Conservation (phyloP, 345 rosid genomes). For the Eucalyptus marginata region DNA sequence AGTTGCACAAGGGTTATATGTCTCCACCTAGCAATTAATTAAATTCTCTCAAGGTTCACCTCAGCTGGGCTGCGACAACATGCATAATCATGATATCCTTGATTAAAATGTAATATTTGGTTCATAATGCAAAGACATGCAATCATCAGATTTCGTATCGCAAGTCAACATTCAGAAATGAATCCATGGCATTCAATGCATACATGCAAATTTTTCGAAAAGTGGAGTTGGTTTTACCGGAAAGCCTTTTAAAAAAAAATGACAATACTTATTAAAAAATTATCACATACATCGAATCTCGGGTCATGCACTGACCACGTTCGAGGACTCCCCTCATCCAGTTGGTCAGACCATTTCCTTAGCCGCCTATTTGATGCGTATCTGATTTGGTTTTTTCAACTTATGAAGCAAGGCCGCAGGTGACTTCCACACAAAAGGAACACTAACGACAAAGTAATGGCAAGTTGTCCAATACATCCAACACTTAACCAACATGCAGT, state of each 20-base stretch:
- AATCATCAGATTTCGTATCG: too few species aligned
- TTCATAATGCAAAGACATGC: background rate
- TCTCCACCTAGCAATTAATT: background rate
- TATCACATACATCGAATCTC: background rate
- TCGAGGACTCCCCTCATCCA: background rate
- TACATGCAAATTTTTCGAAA: rapidly evolving
- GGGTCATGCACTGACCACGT: background rate
- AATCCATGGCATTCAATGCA: background rate
- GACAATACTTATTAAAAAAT: background rate
- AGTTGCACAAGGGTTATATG: background rate
- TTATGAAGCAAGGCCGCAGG: background rate
- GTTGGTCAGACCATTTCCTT: background rate
- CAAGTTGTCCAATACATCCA: background rate
- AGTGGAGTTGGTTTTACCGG: background rate
- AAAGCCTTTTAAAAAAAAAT: background rate
- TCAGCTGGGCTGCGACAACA: background rate
- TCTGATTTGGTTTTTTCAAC: background rate
- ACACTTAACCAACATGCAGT: background rate
- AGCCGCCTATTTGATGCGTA: background rate
- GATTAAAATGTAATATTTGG: too few species aligned
- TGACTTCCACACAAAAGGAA: background rate
- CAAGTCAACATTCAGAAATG: background rate
- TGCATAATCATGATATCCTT: background rate
- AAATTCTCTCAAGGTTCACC: background rate
- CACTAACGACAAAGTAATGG: background rate